These are phyloP conservation scores for Trichophyton schoenleinii DNA, from an alignment of 2,329 filamentous ascomycete species.

Conservation along the genomic window DNA sequence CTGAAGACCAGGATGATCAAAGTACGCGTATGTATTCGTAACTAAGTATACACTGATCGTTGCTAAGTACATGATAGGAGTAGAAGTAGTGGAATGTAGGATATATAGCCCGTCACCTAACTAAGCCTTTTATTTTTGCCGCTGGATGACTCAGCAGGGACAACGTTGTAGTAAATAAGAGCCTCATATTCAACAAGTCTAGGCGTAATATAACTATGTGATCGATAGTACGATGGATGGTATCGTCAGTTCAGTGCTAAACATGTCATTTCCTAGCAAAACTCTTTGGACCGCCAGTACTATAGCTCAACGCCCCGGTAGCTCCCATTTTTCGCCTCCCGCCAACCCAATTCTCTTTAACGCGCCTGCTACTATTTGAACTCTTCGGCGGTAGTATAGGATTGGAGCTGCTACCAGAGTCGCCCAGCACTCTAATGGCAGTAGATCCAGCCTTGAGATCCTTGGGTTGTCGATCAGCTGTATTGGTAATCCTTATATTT, in stretches of 20 bases:
- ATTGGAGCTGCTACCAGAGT: slow-evolving; percentile 11
- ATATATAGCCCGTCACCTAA: too few species aligned
- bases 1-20: too few species aligned
- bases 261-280: slow-evolving; percentile 19
- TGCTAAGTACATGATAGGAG: too few species aligned
- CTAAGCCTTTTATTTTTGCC: too few species aligned
- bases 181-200: too few species aligned
- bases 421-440: slow-evolving; percentile 38
- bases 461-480: slow-evolving; percentile 36
- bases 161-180: too few species aligned
- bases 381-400: slow-evolving; percentile 34
- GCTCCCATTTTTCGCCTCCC: slow-evolving; percentile 20
- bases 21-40: too few species aligned
- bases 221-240: background rate
- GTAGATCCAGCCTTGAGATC: slow-evolving; percentile 39
- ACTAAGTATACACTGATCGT: too few species aligned
- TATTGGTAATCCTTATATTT: slow-evolving; percentile 32
- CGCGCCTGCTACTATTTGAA: slow-evolving; percentile 27
- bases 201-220: too few species aligned
- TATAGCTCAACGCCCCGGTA: slow-evolving; percentile 27
- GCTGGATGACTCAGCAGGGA: too few species aligned
- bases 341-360: slow-evolving; percentile 31
- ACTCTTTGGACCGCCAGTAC: slow-evolving; percentile 24
- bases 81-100: too few species aligned
- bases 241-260: background rate